Evolutionary conservation across 371 early-diverging fungal genomes (phyloP), one percentile per base, ranked within the genome.

Genomic region (Lichtheimia corymbifera): DNA sequence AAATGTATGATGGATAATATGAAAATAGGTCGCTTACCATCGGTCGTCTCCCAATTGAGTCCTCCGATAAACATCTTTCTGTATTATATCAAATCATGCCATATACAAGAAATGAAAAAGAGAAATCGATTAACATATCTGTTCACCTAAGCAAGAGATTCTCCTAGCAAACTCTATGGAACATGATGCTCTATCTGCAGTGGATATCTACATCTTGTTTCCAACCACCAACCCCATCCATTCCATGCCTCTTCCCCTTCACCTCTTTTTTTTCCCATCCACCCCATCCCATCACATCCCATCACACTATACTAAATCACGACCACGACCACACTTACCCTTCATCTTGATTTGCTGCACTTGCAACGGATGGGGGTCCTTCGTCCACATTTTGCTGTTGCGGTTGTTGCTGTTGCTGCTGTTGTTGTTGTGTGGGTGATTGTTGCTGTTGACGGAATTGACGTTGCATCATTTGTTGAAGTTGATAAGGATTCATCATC

Each of bases 51-150:
- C 95, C 95, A 97, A 80, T 92, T 91, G 61, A 96, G 84, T 53
- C 94, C 94, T 62, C 96, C 96, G 66, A 95, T 88, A 82, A 93
- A 96, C 80, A 96, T 80, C 83, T 96, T 94, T 67, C 92, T 88
- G 81, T 66, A 53, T 22, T 50, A 35, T 55, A 51, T 27, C 18
- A 62, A 45, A 63, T 30, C 41, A 52, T 28, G 51, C 55, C 50
- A 54, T 13, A 63, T 40, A 44, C 54, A 56, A 50, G 11, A 9
- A 35, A 35, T 28, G 7, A 15, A 55, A 50, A 61, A 51, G 58
- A 63, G 52, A 59, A 43, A 65, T 42, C 58, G 59, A 60, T 50
- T 53, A 50, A 57, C 60, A 51, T 63, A 62, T 64, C 66, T 65
- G 64, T 61, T 53, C 66, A 25, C 65, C 55, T 52, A 54, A 64